A percentile compares a stretch with the other conserved stretches of the same genome.
phyloP scores from a whole-genome alignment of 306 rosid genomes.

The Gynostemma pentaphyllum region DNA sequence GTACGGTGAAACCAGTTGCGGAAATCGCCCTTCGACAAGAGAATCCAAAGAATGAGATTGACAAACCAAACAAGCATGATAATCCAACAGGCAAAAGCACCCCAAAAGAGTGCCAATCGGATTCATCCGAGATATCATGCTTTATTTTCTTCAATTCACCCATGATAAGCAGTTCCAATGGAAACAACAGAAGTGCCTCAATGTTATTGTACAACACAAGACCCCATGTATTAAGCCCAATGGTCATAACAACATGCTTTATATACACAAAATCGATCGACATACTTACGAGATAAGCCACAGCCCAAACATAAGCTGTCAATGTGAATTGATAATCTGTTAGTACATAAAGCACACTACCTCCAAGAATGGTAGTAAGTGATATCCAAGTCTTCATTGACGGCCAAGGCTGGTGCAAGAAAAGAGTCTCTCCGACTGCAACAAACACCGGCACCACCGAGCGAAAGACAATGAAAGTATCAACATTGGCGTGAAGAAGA shows the following conservation, averaged over 20 bases:
- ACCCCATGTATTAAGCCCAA: constrained; percentile 75
- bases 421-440: constrained; percentile 76
- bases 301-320: constrained; percentile 69
- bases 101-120: constrained; percentile 54
- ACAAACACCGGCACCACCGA: constrained; percentile 70
- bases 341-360: constrained; percentile 57
- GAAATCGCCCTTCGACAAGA: constrained; percentile 80
- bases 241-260: constrained; percentile 76
- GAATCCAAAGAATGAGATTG: constrained; percentile 82
- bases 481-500: constrained; percentile 83
- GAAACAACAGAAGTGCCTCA: constrained; percentile 76
- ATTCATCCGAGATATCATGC: constrained; percentile 56
- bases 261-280: constrained; percentile 76
- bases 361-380: constrained; percentile 55
- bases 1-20: constrained; percentile 77
- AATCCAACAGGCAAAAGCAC: constrained; percentile 61
- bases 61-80: constrained; percentile 61
- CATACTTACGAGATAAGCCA: constrained; percentile 73
- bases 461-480: constrained; percentile 74
- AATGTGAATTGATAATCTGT: constrained; percentile 75
- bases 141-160: constrained; percentile 66
- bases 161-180: constrained; percentile 65
- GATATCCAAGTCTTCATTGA: constrained; percentile 55
- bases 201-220: constrained; percentile 73
- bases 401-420: constrained; percentile 76